Base-by-base conservation (phyloP, 768 basidiomycete species). In the Mycena olivaceomarginata region DNA sequence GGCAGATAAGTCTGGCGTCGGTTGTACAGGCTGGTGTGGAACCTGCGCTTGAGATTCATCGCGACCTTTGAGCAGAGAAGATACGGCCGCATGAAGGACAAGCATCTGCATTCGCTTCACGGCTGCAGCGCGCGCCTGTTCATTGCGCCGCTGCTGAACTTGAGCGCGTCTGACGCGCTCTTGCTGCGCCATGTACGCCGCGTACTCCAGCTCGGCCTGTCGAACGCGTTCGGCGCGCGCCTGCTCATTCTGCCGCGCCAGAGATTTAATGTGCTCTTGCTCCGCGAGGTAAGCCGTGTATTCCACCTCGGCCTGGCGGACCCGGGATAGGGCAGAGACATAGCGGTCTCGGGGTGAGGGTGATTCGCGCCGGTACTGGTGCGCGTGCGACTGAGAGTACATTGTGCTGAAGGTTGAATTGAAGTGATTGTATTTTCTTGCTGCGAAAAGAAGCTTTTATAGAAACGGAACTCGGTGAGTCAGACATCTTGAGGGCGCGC, bases 281-380 rank as follows among this genome's bases (percentile, higher is more conserved):
- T 60, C 53, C 46, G 63, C 74, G n/a, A 67, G 59, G 56, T 71
- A 76, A 37, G 75, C 70, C 6, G 31, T 48, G 46, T 76, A 76
- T 48, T 76, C 75, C 18, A 63, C 13, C 48, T 76, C 75, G 9
- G 75, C 75, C 43, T 71, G 37, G 1, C 31, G 75, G 8, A 70
- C 75, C 4, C 70, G 65, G 8, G 75, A 71, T 5, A 71, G 5
- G 10, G 75, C 70, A 25, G 70, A 66, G 12, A 76, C 39, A 40
- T 76, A 76, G 16, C 75, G 70, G 1, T 48, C 75, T 13, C 75
- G 65, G 4, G 75, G 62, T 4, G 63, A 66, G 7, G 16, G 5
- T 41, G 68, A 39, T 31, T n/a, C 5, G 20, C 37, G 37, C 37
- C 51, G 37, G 37, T 67, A 51, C 7, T 45, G 31, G 31, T 31